Base-by-base conservation (phyloP, 2,329 filamentous ascomycete species). In the Juglanconis oblonga region DNA sequence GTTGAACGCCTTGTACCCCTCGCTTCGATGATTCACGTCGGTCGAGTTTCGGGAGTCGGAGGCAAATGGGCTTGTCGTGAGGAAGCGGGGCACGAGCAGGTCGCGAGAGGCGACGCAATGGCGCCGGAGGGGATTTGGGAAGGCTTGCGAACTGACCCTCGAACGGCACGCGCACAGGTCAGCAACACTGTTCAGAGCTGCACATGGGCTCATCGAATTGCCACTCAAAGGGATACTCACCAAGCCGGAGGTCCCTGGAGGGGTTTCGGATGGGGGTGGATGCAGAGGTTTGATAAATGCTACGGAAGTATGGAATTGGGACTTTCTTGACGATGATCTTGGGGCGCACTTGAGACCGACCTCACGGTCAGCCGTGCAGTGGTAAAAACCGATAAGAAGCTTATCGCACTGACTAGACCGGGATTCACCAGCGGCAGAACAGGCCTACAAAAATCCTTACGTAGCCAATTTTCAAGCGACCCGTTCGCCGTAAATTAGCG, bases 141-240 rank as follows among this genome's bases (percentile, higher is more conserved):
- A 48, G 44, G 53, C 53, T 48, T 32, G 31, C 45, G 55, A 52
- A 42, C 54, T 57, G 54, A 40, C 47, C 38, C 33, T 10, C 44
- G 17, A 42, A n/a, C 24, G 45, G 54, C 45, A 50, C 47, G 36
- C 54, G 47, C 47, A 52, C 36, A 52, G 36, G 55, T 57, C 55
- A 57, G 48, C 55, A 35, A 47, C 36, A 52, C 47, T 57, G 17
- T 50, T 9, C 29, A 17, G 14, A 17, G 14, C 17, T 17, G 42
- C 42, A 24, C 5, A 14, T 5, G 11, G 24, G 24, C 52, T 32
- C 11, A 14, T 7, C 14, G 33, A 47, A 11, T 10, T 50, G 47
- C 5, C 36, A n/a, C 32, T 31, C 31, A 8, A 17, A 8, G 47
- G 9, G 42, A 29, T 31, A 42, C 54, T 57, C 17, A 57, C 55